phyloP scores from a whole-genome alignment of 176 grass and related monocot species.

The Avena insularis region DNA sequence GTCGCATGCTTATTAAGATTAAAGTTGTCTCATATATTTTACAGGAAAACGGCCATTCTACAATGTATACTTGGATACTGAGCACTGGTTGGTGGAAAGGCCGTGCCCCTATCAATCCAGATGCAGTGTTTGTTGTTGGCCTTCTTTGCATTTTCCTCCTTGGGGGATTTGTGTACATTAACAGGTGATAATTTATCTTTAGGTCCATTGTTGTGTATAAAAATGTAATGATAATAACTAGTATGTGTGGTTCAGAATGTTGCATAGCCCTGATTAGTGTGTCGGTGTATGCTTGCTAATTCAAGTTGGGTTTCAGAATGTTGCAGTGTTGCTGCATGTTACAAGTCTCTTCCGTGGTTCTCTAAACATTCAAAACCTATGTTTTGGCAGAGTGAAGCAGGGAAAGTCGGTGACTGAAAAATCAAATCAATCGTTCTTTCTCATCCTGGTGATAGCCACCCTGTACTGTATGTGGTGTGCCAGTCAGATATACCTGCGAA shows the following conservation, averaged over 20 bases:
- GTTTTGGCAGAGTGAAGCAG: conserved; percentile 61
- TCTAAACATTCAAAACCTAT: conserved; percentile 34
- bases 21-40: conserved; percentile 6
- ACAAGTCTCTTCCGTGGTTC: not conserved
- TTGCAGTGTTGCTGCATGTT: not conserved
- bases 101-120: conserved; percentile 78
- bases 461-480: conserved; percentile 89
- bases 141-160: conserved; percentile 72
- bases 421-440: conserved; percentile 74
- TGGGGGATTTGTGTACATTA: conserved; percentile 72
- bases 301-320: conserved; percentile 18
- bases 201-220: conserved; percentile 3
- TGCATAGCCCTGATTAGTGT: not conserved
- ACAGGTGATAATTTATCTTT: conserved; percentile 62
- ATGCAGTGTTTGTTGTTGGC: conserved; percentile 80
- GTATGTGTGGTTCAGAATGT: not conserved
- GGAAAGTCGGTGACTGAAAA: conserved; percentile 57
- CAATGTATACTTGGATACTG: conserved; percentile 87
- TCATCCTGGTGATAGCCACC: conserved; percentile 62
- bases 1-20: not conserved
- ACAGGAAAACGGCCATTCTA: conserved; percentile 89
- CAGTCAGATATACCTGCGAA: conserved; percentile 81
- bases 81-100: conserved; percentile 91
- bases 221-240: not conserved
- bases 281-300: not conserved